A percentile compares a stretch with the other conserved stretches of the same genome.
phyloP scores from a whole-genome alignment of 2,329 filamentous ascomycete genomes.

The Claviceps purpurea region DNA sequence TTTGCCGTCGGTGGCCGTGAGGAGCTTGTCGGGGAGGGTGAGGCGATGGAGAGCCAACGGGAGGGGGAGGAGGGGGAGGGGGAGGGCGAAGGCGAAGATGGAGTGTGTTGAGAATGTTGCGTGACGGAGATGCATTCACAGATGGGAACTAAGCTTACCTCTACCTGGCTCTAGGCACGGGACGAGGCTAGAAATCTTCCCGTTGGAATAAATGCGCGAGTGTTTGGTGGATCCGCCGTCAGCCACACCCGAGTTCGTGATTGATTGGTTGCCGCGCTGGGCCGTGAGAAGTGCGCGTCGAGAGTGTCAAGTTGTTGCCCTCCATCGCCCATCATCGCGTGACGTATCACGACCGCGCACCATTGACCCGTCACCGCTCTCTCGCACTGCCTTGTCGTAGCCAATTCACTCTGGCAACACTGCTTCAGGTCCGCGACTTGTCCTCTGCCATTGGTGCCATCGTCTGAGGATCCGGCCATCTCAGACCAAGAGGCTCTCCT shows the following conservation, averaged over 20 bases:
- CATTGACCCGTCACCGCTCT: not conserved
- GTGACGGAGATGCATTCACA: no score
- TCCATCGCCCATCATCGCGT: not conserved
- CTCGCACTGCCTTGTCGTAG: not conserved
- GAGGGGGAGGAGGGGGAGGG: constrained; percentile 31
- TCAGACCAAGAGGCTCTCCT: not conserved
- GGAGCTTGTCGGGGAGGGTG: constrained; percentile 56
- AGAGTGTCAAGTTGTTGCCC: not conserved
- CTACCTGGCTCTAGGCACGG: no score
- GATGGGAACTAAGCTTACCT: no score
- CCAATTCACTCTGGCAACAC: not conserved
- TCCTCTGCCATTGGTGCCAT: not conserved
- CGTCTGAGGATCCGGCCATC: not conserved
- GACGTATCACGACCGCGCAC: not conserved
- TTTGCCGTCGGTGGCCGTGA: constrained; percentile 54
- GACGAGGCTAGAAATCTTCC: no score
- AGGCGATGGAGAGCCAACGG: constrained; percentile 15
- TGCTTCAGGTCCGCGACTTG: not conserved
- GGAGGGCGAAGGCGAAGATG: not conserved
- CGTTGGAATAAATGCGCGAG: no score
- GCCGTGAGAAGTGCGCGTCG: not conserved
- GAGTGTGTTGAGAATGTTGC: not conserved
- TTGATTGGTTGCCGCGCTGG: not conserved
- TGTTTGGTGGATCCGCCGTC: not conserved
- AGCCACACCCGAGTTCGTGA: not conserved